phyloP scores from a whole-genome alignment of 306 rosid genomes.

The Cajanus cajan region DNA sequence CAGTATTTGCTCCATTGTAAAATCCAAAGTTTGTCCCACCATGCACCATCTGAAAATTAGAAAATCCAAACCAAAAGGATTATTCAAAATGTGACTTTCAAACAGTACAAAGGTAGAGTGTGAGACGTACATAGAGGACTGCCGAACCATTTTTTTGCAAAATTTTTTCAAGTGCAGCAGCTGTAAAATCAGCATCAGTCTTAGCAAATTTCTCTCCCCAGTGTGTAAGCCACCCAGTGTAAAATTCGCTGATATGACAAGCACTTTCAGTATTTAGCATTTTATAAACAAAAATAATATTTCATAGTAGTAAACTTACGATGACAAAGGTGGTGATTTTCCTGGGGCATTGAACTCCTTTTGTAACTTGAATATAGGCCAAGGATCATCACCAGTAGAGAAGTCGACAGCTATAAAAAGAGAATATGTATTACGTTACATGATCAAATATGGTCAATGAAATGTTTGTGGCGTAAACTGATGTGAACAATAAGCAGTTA shows the following conservation, averaged over 20 bases:
- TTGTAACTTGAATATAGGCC: slow-evolving; percentile 90
- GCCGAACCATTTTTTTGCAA: slow-evolving; percentile 82
- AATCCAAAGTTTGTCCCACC: slow-evolving; percentile 98
- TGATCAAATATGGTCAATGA: slow-evolving; percentile 12
- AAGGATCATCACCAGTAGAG: slow-evolving; percentile 73
- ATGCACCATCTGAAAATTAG: slow-evolving; percentile 76
- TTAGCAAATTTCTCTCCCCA: slow-evolving; percentile 83
- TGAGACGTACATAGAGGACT: slow-evolving; percentile 72
- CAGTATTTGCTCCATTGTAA: slow-evolving; percentile 87
- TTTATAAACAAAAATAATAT: slow-evolving; percentile 24
- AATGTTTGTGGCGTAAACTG: neutral
- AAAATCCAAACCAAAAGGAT: slow-evolving; percentile 29
- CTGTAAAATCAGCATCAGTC: slow-evolving; percentile 74
- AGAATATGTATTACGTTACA: slow-evolving; percentile 25
- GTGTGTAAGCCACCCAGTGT: slow-evolving; percentile 98
- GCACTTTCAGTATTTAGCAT: slow-evolving; percentile 32
- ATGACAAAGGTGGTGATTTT: slow-evolving; percentile 88
- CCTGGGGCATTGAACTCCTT: slow-evolving; percentile 91
- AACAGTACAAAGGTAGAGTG: slow-evolving; percentile 13
- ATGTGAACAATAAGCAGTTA: too few relatives aligned
- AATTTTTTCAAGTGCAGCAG: slow-evolving; percentile 66
- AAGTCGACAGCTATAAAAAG: slow-evolving; percentile 82
- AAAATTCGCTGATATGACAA: slow-evolving; percentile 75
- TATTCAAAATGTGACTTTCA: slow-evolving; percentile 14
- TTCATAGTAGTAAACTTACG: slow-evolving; percentile 54